These are phyloP conservation scores for Vigna angularis DNA, from an alignment of 306 rosid genomes.

Conservation along the genomic window DNA sequence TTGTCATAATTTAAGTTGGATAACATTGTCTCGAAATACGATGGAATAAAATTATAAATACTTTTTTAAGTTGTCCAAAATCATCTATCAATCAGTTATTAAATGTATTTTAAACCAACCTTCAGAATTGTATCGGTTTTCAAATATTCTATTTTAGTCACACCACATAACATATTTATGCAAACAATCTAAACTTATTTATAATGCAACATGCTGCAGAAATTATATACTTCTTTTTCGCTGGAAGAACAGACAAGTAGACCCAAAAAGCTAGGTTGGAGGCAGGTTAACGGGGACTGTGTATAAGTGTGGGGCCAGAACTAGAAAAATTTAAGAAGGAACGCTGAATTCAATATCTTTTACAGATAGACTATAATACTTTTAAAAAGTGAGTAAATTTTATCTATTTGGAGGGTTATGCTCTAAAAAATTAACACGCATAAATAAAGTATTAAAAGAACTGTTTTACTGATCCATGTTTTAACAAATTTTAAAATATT, in stretches of 20 bases:
- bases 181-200: not conserved
- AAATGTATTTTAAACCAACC: not conserved
- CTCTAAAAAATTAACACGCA: not conserved
- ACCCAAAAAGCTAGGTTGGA: conserved; percentile 2
- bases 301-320: not conserved
- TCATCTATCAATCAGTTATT: not conserved
- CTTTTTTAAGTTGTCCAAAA: not conserved
- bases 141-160: not conserved
- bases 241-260: not conserved
- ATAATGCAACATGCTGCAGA: conserved; percentile 2
- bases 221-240: not conserved
- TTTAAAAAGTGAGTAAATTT: not conserved
- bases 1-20: not conserved
- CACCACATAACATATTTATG: not conserved
- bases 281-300: not conserved
- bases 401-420: not conserved
- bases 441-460: not conserved
- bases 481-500: not conserved
- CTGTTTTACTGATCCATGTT: not conserved
- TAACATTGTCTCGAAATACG: not conserved
- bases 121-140: not conserved
- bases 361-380: not conserved
- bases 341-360: not conserved
- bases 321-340: not conserved
- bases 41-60: not conserved